A percentile compares a stretch with the other conserved stretches of the same genome.
Evolutionary conservation across 1,284 basidiomycete genomes (phyloP).

Genomic region (Singerocomus inundabilis): DNA sequence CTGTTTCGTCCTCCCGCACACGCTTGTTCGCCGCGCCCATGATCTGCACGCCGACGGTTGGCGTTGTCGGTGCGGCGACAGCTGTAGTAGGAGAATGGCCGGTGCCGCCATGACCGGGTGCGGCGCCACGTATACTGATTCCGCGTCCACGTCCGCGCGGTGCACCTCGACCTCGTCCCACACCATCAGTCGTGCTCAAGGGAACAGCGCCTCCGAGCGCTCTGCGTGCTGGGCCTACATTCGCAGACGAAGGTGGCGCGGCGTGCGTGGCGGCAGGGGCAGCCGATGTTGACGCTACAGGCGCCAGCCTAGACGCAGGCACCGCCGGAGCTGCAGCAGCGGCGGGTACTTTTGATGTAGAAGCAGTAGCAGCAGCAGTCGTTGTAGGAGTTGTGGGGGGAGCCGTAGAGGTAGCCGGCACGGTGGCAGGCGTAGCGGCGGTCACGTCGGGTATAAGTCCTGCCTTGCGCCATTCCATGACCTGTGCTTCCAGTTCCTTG

Average conservation of each 20-base stretch:
- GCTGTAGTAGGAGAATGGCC: constrained; percentile 22
- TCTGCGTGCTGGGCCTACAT: constrained; percentile 16
- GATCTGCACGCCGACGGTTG: constrained; percentile 47
- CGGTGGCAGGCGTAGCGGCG: constrained; percentile 19
- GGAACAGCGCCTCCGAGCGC: constrained; percentile 30
- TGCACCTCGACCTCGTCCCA: constrained; percentile 37
- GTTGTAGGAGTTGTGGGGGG: constrained; percentile 24
- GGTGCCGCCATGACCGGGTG: constrained; percentile 40
- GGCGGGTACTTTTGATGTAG: constrained; percentile 10
- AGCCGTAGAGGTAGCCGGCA: constrained; percentile 12
- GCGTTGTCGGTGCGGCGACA: constrained; percentile 3
- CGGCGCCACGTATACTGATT: constrained; percentile 41
- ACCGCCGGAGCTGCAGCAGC: constrained; percentile 19
- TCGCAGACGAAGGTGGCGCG: constrained; percentile 12
- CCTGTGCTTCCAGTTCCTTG: constrained; percentile 64
- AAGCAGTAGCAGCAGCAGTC: constrained; percentile 14
- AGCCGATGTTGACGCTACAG: constrained; percentile 22
- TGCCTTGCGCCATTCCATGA: constrained; percentile 52
- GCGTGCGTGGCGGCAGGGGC: background rate
- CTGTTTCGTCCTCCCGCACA: constrained; percentile 53
- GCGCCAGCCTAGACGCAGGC: constrained; percentile 14
- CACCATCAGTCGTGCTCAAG: constrained; percentile 15
- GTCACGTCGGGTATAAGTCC: constrained; percentile 41
- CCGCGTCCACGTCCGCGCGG: constrained; percentile 29
- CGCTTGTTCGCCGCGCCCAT: constrained; percentile 69